phyloP scores from a whole-genome alignment of 23 red algal species.

The Cyanidioschyzon merolae region DNA sequence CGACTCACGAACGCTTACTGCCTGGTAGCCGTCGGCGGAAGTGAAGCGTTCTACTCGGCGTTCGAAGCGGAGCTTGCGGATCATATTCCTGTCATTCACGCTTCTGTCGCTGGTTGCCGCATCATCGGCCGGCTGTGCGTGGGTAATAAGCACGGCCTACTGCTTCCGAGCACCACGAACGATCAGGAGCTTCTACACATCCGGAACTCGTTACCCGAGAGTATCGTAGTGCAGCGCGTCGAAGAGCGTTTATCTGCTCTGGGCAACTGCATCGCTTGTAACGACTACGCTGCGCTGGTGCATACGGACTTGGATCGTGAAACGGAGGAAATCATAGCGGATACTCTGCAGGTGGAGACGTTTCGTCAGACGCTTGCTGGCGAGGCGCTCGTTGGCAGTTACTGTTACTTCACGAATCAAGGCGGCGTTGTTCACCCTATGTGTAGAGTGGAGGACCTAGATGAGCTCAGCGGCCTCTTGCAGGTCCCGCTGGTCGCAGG shows the following conservation, averaged over 20 bases:
- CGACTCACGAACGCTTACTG: constrained; percentile 77
- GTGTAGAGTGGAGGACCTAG: constrained; percentile 75
- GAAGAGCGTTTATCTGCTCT: constrained; percentile 77
- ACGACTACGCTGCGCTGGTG: constrained; percentile 81
- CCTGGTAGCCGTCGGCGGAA: constrained; percentile 64
- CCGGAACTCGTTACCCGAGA: constrained; percentile 70
- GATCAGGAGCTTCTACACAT: constrained; percentile 95
- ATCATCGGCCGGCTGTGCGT: constrained; percentile 67
- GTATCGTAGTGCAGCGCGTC: constrained; percentile 61
- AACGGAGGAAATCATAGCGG: constrained; percentile 76
- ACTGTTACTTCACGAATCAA: constrained; percentile 90
- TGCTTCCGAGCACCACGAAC: constrained; percentile 68
- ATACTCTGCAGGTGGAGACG: constrained; percentile 69
- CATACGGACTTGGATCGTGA: constrained; percentile 81
- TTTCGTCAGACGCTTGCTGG: constrained; percentile 89
- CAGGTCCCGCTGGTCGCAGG: constrained; percentile 86
- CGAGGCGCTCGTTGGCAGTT: constrained; percentile 76
- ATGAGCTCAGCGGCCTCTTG: constrained; percentile 72
- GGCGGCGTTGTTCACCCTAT: constrained; percentile 87
- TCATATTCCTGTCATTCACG: constrained; percentile 88
- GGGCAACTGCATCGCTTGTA: constrained; percentile 78
- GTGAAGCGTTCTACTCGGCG: constrained; percentile 93
- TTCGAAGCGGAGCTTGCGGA: constrained; percentile 95
- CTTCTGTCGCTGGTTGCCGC: constrained; percentile 69
- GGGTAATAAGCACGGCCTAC: constrained; percentile 77